A percentile compares a stretch with the other conserved stretches of the same genome.
These are phyloP conservation scores for Prunus davidiana DNA, from an alignment of 306 rosid species.

Conservation along the genomic window DNA sequence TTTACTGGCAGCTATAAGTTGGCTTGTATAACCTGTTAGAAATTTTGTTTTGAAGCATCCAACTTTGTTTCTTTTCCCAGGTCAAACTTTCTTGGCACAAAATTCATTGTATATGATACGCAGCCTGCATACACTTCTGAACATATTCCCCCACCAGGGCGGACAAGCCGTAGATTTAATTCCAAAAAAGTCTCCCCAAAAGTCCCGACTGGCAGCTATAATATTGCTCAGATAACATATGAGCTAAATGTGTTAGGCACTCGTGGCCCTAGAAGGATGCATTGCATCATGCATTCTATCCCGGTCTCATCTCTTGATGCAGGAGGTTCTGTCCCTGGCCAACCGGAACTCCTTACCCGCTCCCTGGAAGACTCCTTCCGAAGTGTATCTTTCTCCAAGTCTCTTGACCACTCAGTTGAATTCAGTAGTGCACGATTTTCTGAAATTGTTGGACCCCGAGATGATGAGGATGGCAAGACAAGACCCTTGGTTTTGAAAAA, in stretches of 20 bases:
- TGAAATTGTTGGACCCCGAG: slow-evolving; percentile 48
- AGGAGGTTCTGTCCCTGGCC: slow-evolving; percentile 70
- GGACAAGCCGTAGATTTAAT: slow-evolving; percentile 73
- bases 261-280: slow-evolving; percentile 93
- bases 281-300: slow-evolving; percentile 84
- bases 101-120: slow-evolving; percentile 78
- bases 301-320: slow-evolving; percentile 73
- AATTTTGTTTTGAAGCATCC: background rate
- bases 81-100: slow-evolving; percentile 93
- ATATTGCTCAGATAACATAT: slow-evolving; percentile 86
- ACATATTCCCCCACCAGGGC: slow-evolving; percentile 58
- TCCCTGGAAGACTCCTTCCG: slow-evolving; percentile 68
- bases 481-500: slow-evolving; percentile 72
- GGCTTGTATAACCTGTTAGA: background rate
- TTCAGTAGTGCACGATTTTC: slow-evolving; percentile 81
- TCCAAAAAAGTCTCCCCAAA: slow-evolving; percentile 89
- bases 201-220: slow-evolving; percentile 88
- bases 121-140: slow-evolving; percentile 67
- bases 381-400: slow-evolving; percentile 37
- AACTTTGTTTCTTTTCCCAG: slow-evolving; percentile 42
- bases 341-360: slow-evolving; percentile 64
- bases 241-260: slow-evolving; percentile 91
- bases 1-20: background rate
- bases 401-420: slow-evolving; percentile 40
- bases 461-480: slow-evolving; percentile 25